These are phyloP conservation scores for Mycena pura DNA, from an alignment of 768 basidiomycete genomes.

Conservation along the genomic window DNA sequence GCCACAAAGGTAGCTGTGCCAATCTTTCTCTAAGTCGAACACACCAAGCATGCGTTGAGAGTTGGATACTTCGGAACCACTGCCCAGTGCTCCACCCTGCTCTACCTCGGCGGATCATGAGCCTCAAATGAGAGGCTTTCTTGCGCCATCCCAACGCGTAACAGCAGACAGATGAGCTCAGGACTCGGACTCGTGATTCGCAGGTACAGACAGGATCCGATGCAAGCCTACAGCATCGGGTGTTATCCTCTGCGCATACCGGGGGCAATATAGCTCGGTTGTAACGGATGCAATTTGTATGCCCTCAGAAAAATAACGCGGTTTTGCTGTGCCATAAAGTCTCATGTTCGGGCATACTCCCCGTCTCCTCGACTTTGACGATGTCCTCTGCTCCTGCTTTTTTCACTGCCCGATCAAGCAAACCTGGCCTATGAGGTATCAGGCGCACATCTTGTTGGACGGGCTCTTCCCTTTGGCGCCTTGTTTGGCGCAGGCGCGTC, in stretches of 20 bases:
- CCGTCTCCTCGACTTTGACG: not conserved
- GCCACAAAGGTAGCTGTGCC: too few species aligned
- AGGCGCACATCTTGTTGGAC: slow-evolving; percentile 7
- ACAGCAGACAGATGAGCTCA: too few species aligned
- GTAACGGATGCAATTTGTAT: slow-evolving; percentile 1
- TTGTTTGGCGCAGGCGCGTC: slow-evolving; percentile 25
- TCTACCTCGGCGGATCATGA: too few species aligned
- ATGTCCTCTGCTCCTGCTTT: not conserved
- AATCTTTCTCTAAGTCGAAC: too few species aligned
- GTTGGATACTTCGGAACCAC: too few species aligned
- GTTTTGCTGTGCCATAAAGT: slow-evolving; percentile 1
- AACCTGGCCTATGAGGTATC: slow-evolving; percentile 5
- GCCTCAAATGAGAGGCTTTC: too few species aligned
- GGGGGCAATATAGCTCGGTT: not conserved
- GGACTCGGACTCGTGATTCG: not conserved
- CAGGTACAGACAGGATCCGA: too few species aligned
- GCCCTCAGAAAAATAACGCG: not conserved
- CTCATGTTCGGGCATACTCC: not conserved
- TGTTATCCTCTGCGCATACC: not conserved
- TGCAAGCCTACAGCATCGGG: not conserved
- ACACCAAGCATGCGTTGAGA: too few species aligned
- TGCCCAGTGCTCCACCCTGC: too few species aligned
- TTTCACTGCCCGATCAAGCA: slow-evolving; percentile 8
- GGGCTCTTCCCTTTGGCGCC: slow-evolving; percentile 27
- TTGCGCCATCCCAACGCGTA: too few species aligned